Conservation (phyloP, 2,329 filamentous ascomycete genomes). For the Diaporthe australafricana region DNA sequence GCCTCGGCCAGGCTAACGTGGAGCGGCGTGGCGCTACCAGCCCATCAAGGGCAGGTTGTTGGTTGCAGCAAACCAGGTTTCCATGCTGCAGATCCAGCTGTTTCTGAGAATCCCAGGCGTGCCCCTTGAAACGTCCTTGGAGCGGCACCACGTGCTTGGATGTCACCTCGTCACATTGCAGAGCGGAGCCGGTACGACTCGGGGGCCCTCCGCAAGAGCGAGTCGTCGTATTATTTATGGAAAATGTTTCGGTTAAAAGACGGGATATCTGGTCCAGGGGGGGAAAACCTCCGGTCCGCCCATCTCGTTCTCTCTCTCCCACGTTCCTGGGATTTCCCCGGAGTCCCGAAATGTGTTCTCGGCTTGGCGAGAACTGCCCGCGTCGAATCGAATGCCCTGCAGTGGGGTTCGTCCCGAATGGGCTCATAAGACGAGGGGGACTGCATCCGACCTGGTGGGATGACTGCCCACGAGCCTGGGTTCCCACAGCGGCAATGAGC, state of each 20-base stretch:
- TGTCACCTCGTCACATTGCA: constrained; percentile 19
- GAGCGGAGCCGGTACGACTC: constrained; percentile 20
- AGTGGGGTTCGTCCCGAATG: constrained; percentile 4
- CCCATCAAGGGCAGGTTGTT: neutral
- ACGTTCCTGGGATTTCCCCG: constrained; percentile 13
- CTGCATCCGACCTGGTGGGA: constrained; percentile 11
- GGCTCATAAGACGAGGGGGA: neutral
- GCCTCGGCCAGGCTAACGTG: constrained; percentile 22
- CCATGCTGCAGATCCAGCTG: constrained; percentile 23
- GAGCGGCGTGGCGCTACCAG: constrained; percentile 16
- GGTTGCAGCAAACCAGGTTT: neutral
- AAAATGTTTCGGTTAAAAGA: constrained; percentile 18
- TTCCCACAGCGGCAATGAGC: neutral
- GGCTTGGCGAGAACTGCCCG: constrained; percentile 12
- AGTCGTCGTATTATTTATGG: constrained; percentile 18
- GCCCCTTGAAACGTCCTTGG: constrained; percentile 28
- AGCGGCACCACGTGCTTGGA: constrained; percentile 26
- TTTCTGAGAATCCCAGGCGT: constrained; percentile 7
- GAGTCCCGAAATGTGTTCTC: neutral
- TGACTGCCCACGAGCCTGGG: neutral
- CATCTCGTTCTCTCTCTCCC: constrained; percentile 4
- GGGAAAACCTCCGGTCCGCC: constrained; percentile 17
- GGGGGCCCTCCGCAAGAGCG: neutral
- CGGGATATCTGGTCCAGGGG: neutral
- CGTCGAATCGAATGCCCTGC: constrained; percentile 3